phyloP scores from a whole-genome alignment of 2,329 filamentous ascomycete genomes.

The Colletotrichum somersetense region DNA sequence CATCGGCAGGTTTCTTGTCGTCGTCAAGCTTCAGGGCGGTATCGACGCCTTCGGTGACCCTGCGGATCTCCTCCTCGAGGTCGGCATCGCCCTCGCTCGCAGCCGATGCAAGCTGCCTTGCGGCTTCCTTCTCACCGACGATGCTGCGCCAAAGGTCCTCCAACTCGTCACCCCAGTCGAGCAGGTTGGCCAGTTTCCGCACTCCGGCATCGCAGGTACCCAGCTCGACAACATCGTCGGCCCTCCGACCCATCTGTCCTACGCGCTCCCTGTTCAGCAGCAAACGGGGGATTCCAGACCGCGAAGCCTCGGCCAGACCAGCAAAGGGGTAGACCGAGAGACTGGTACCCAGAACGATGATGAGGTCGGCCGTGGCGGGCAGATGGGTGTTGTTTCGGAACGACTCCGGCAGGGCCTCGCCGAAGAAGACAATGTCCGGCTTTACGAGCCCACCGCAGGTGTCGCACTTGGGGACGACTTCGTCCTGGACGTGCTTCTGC shows the following conservation, averaged over 20 bases:
- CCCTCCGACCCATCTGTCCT: conserved; percentile 79
- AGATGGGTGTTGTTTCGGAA: conserved; percentile 57
- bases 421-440: conserved; percentile 96
- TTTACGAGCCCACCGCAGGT: conserved; percentile 86
- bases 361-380: conserved; percentile 76
- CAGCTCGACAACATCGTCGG: conserved; percentile 87
- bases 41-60: conserved; percentile 53
- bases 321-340: conserved; percentile 91
- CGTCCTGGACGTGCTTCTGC: conserved; percentile 74
- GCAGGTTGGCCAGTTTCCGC: conserved; percentile 78
- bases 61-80: conserved; percentile 60
- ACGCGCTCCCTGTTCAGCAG: conserved; percentile 90
- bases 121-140: conserved; percentile 71
- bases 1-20: conserved; percentile 33
- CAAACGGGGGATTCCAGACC: conserved; percentile 76
- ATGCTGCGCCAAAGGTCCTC: conserved; percentile 79
- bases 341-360: conserved; percentile 90
- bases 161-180: conserved; percentile 89
- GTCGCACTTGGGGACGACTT: conserved; percentile 78
- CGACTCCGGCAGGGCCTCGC: conserved; percentile 70
- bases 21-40: conserved; percentile 50
- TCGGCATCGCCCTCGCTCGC: conserved; percentile 50
- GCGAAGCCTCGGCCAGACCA: conserved; percentile 75
- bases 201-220: conserved; percentile 89
- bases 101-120: conserved; percentile 57